These are phyloP conservation scores for Penicillium freii DNA, from an alignment of 2,329 filamentous ascomycete species.

Conservation along the genomic window DNA sequence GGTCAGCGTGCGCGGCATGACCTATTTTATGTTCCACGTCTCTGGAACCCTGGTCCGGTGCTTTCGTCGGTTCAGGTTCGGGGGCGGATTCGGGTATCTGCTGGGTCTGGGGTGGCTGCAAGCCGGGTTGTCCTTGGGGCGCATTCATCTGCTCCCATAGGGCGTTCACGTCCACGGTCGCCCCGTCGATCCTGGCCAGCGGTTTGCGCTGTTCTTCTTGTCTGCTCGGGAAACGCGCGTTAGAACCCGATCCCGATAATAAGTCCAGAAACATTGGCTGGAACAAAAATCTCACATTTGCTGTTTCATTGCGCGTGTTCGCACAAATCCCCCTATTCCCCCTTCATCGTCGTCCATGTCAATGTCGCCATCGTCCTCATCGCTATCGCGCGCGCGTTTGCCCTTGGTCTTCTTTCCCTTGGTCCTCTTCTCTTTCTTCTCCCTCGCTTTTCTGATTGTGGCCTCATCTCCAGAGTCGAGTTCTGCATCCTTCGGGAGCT, in stretches of 20 bases:
- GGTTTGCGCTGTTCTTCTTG: conserved; percentile 50
- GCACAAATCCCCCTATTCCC: conserved; percentile 52
- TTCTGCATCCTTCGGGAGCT: conserved; percentile 35
- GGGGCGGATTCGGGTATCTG: conserved; percentile 11
- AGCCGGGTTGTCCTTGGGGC: conserved; percentile 22
- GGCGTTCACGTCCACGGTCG: conserved; percentile 56
- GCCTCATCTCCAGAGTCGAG: conserved; percentile 58
- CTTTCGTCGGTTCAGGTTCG: conserved; percentile 12
- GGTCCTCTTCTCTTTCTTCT: conserved; percentile 41
- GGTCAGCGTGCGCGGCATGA: conserved; percentile 32
- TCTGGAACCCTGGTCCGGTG: conserved; percentile 16
- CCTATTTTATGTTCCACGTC: conserved; percentile 11
- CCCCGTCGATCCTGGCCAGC: conserved; percentile 48
- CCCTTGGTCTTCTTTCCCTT: conserved; percentile 34
- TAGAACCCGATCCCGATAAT: not conserved
- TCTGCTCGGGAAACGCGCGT: conserved; percentile 24
- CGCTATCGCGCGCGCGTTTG: conserved; percentile 26
- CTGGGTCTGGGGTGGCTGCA: conserved; percentile 13
- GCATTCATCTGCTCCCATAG: conserved; percentile 55
- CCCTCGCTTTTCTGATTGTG: conserved; percentile 52
- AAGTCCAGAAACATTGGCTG: not conserved
- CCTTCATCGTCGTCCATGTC: conserved; percentile 43
- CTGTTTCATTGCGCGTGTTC: conserved; percentile 54
- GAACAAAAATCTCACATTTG: conserved; percentile 40
- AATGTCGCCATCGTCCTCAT: conserved; percentile 40